Percentiles rank a stretch among this genome's conserved stretches.
These are phyloP conservation scores for Crithidia fasciculata DNA, from an alignment of 208 protist species.

Conservation along the genomic window DNA sequence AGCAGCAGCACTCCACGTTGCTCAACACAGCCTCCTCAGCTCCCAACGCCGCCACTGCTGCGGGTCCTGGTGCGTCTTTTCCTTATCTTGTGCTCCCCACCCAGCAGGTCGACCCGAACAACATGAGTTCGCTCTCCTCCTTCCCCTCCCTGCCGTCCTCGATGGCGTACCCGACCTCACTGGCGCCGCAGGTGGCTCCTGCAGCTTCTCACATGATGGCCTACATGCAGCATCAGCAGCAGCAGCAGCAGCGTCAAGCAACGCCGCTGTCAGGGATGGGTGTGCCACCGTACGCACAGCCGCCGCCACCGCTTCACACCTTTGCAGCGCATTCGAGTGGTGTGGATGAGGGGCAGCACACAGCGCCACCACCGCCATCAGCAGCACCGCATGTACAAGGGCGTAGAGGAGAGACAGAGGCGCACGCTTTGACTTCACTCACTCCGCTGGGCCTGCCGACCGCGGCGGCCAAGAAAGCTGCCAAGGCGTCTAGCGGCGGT, in stretches of 20 bases:
- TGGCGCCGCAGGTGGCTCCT: background rate
- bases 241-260: too few species aligned
- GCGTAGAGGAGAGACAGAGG: too few species aligned
- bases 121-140: background rate
- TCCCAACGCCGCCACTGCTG: background rate
- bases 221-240: background rate
- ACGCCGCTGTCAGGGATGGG: too few species aligned
- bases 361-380: too few species aligned
- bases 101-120: background rate
- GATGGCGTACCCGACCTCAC: background rate
- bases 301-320: background rate
- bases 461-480: too few species aligned
- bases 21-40: background rate
- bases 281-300: too few species aligned
- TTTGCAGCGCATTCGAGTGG: background rate
- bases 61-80: background rate
- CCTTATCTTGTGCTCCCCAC: constrained; percentile 6
- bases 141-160: background rate
- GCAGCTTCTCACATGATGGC: background rate
- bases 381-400: too few species aligned
- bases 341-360: too few species aligned
- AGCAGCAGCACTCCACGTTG: constrained; percentile 3
- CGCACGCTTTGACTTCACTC: too few species aligned
- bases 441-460: too few species aligned
- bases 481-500: background rate